phyloP scores from a whole-genome alignment of 371 early-diverging fungal genomes.

The Blastocladiella emersonii region DNA sequence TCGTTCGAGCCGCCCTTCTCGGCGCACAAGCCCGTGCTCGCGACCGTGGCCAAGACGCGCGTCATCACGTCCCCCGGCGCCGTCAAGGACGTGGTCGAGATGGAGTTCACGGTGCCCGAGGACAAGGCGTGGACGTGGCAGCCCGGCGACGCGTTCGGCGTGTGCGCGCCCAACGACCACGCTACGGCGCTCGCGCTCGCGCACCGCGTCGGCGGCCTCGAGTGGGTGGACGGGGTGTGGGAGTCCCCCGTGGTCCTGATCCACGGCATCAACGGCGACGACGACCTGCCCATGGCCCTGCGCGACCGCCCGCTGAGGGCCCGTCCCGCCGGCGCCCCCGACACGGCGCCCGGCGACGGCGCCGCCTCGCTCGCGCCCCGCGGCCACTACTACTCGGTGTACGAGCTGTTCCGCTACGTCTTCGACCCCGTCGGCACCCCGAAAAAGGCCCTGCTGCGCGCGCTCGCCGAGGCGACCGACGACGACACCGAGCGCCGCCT shows the following conservation, averaged over 20 bases:
- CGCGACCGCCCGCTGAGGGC: conserved; percentile 25
- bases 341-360: no score
- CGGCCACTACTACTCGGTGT: conserved; percentile 26
- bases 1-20: not conserved
- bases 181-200: conserved; percentile 20
- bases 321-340: conserved; percentile 15
- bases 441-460: conserved; percentile 62
- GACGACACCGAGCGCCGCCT: conserved; percentile 48
- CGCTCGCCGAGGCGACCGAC: conserved; percentile 57
- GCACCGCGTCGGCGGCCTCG: conserved; percentile 9
- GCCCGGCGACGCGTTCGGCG: conserved; percentile 80
- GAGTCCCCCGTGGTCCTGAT: not conserved
- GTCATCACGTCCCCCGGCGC: conserved; percentile 39
- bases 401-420: conserved; percentile 47
- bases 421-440: conserved; percentile 59
- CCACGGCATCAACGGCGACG: not conserved
- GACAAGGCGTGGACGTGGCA: conserved; percentile 8
- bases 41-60: not conserved
- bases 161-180: conserved; percentile 58
- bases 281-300: conserved; percentile 32
- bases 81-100: conserved; percentile 54
- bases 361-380: no score
- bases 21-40: not conserved
- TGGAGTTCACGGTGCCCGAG: conserved; percentile 44
- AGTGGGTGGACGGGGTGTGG: not conserved